Conservation (phyloP, 2,329 filamentous ascomycete species). For the Geosmithia morbida region DNA sequence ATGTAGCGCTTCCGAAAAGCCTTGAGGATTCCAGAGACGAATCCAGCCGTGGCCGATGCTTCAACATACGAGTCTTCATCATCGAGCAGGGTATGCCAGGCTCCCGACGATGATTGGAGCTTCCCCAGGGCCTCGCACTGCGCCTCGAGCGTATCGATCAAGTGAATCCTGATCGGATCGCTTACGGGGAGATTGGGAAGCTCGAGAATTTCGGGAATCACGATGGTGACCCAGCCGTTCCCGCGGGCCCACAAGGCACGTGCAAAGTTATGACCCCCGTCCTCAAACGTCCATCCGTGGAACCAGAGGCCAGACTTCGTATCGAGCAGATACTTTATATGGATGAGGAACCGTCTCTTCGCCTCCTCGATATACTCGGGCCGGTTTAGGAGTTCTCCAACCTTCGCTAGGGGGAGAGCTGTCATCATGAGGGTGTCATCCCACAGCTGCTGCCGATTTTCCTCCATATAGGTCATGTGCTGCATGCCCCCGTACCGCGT, state of each 20-base stretch:
- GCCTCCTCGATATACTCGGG: slow-evolving; percentile 65
- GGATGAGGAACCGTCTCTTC: slow-evolving; percentile 61
- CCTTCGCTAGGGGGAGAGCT: slow-evolving; percentile 68
- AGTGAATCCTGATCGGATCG: slow-evolving; percentile 45
- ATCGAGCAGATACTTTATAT: slow-evolving; percentile 68
- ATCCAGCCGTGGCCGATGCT: slow-evolving; percentile 64
- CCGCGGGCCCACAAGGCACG: slow-evolving; percentile 42
- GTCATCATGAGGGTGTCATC: slow-evolving; percentile 85
- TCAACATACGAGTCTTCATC: slow-evolving; percentile 62
- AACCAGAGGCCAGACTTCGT: slow-evolving; percentile 58
- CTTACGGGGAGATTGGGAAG: slow-evolving; percentile 47
- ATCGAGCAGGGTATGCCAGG: slow-evolving; percentile 65
- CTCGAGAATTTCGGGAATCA: slow-evolving; percentile 67
- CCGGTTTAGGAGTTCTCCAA: slow-evolving; percentile 53
- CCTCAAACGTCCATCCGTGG: slow-evolving; percentile 68
- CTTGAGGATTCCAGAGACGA: slow-evolving; percentile 69
- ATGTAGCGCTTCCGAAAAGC: slow-evolving; percentile 57
- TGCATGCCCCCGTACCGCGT: slow-evolving; percentile 62
- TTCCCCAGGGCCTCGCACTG: slow-evolving; percentile 51
- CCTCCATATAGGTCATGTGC: slow-evolving; percentile 57
- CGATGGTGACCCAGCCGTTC: slow-evolving; percentile 67
- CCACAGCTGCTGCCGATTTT: slow-evolving; percentile 65
- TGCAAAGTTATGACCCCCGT: slow-evolving; percentile 45
- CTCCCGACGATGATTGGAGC: slow-evolving; percentile 45
- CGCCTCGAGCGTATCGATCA: slow-evolving; percentile 49